These are phyloP conservation scores for Epithemia pelagica DNA, from an alignment of 108 stramenopile species.

Conservation along the genomic window DNA sequence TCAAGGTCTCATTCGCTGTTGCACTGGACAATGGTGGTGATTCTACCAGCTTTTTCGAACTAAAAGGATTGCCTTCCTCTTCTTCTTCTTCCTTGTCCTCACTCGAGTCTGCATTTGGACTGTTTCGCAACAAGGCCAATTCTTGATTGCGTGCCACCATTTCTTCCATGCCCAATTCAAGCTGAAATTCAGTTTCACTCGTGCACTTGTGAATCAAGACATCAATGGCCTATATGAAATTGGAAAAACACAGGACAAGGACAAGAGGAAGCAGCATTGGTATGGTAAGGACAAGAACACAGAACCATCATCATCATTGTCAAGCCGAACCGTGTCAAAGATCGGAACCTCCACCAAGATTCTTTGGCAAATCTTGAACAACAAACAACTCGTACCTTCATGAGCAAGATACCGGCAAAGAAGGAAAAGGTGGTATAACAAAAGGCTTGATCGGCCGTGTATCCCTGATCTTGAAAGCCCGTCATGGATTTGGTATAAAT, in stretches of 20 bases:
- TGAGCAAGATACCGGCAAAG: conserved; percentile 45
- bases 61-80: not conserved
- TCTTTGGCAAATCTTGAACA: too few species aligned
- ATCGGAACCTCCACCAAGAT: too few species aligned
- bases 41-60: not conserved
- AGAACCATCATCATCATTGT: not conserved
- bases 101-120: too few species aligned
- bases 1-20: too few species aligned
- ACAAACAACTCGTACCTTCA: conserved; percentile 50
- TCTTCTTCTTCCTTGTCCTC: not conserved
- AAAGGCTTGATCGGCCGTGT: conserved; percentile 27
- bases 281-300: not conserved
- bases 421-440: conserved; percentile 44
- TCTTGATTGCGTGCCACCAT: not conserved
- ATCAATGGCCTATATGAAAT: not conserved
- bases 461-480: conserved; percentile 28
- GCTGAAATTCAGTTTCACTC: not conserved
- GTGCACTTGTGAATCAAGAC: not conserved
- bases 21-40: not conserved
- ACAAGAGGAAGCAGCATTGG: not conserved
- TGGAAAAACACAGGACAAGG: not conserved
- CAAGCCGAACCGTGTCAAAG: too few species aligned
- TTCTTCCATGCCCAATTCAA: conserved; percentile 2
- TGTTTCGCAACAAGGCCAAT: not conserved
- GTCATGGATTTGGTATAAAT: conserved; percentile 37